Percentiles rank a stretch among this genome's conserved stretches.
Evolutionary conservation across 441 rosid genomes (phyloP).

Genomic region (Mallotus japonicus): DNA sequence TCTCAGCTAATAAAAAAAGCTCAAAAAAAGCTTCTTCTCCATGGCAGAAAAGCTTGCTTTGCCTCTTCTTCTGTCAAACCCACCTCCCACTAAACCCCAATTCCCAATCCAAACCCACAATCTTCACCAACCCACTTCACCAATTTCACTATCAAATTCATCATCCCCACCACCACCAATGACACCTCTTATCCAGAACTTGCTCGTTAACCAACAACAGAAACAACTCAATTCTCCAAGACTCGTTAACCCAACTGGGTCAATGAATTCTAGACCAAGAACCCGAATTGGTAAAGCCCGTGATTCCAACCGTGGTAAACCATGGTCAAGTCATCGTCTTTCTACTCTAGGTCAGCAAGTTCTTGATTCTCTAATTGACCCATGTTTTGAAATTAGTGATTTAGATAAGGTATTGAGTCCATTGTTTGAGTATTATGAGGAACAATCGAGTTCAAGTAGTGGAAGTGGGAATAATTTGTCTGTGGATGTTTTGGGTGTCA

Average conservation of each 20-base stretch:
- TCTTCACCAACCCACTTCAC: constrained; percentile 25
- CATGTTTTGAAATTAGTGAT: constrained; percentile 45
- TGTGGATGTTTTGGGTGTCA: constrained; percentile 56
- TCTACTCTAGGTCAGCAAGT: constrained; percentile 63
- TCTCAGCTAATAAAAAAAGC: no score
- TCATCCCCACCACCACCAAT: constrained; percentile 20
- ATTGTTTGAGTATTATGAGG: constrained; percentile 38
- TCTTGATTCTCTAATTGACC: constrained; percentile 52
- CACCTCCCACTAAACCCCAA: constrained; percentile 31
- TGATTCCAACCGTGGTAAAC: constrained; percentile 72
- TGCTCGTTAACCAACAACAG: constrained; percentile 37
- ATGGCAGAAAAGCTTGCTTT: constrained; percentile 76
- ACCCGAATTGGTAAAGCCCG: constrained; percentile 53
- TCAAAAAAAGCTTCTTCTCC: no score
- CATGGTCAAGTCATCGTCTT: constrained; percentile 67
- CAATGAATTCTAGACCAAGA: constrained; percentile 28
- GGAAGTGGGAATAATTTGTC: constrained; percentile 30
- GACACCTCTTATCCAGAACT: constrained; percentile 43
- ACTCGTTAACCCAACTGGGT: constrained; percentile 27
- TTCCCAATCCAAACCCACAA: constrained; percentile 15
- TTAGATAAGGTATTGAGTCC: constrained; percentile 38
- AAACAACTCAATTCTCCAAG: constrained; percentile 31
- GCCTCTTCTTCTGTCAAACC: constrained; percentile 63
- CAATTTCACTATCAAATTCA: constrained; percentile 23
- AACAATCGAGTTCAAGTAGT: constrained; percentile 27